Evolutionary conservation across 2,329 filamentous ascomycete genomes (phyloP).

Genomic region (Paracamarosporium sp.): DNA sequence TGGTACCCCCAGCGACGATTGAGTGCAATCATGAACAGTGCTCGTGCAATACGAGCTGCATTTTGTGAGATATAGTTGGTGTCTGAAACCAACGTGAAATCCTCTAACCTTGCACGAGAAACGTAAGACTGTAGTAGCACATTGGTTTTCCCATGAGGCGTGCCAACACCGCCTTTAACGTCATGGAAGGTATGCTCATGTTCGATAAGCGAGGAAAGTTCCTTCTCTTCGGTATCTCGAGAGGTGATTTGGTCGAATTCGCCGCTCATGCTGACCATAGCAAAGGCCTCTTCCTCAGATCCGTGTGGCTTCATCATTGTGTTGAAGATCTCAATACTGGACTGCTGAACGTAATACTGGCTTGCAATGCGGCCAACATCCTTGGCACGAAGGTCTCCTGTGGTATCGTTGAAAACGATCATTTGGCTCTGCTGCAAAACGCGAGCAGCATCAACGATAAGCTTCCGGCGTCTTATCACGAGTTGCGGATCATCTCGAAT

Average conservation of each 20-base stretch:
- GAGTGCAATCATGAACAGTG: slow-evolving; percentile 95
- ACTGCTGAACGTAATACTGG: slow-evolving; percentile 94
- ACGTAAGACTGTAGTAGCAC: slow-evolving; percentile 95
- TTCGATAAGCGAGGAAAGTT: slow-evolving; percentile 76
- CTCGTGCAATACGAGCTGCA: slow-evolving; percentile 89
- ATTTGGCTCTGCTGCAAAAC: slow-evolving; percentile 93
- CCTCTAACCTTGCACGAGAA: slow-evolving; percentile 83
- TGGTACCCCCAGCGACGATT: slow-evolving; percentile 96
- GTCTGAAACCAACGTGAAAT: slow-evolving; percentile 92
- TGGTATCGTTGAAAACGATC: slow-evolving; percentile 97
- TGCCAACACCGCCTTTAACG: slow-evolving; percentile 71
- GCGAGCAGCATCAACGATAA: slow-evolving; percentile 87
- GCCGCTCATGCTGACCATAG: slow-evolving; percentile 96
- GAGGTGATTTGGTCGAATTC: slow-evolving; percentile 98
- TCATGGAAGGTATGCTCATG: slow-evolving; percentile 74
- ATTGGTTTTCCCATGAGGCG: slow-evolving; percentile 90
- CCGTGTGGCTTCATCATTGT: slow-evolving; percentile 86
- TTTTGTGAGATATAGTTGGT: slow-evolving; percentile 96
- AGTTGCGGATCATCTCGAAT: slow-evolving; percentile 86
- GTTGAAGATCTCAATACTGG: slow-evolving; percentile 96
- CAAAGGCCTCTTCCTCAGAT: slow-evolving; percentile 89
- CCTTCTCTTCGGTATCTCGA: slow-evolving; percentile 86
- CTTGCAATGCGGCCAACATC: slow-evolving; percentile 96
- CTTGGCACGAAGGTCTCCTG: slow-evolving; percentile 90
- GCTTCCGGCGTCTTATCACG: slow-evolving; percentile 81